Conservation (phyloP, 768 basidiomycete genomes). For the Boletales sp. region DNA sequence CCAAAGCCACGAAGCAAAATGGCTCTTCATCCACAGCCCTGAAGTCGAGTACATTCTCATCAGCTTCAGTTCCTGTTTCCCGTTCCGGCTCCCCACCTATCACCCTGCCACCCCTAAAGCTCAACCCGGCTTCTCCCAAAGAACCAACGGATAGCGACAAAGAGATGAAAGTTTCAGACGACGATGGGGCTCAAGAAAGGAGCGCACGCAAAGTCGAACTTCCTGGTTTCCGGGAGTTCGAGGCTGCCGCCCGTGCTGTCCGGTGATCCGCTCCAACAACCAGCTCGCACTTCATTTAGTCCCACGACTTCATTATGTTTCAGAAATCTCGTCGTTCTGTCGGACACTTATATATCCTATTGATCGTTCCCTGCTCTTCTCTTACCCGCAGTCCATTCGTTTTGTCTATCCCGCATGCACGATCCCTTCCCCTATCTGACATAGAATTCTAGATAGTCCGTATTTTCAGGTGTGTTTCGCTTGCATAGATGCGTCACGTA, state of each 20-base stretch:
- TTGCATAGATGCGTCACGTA: slow-evolving; percentile 29
- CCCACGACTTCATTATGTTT: slow-evolving; percentile 6
- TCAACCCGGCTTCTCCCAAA: slow-evolving; percentile 27
- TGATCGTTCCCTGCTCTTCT: slow-evolving; percentile 1
- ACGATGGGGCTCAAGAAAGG: slow-evolving; percentile 18
- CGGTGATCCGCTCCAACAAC: slow-evolving; percentile 14
- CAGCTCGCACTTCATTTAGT: neutral
- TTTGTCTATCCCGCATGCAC: slow-evolving; percentile 9
- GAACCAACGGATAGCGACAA: slow-evolving; percentile 12
- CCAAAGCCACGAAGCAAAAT: slow-evolving; percentile 13
- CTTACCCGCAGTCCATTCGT: slow-evolving; percentile 3
- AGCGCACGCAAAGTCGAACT: slow-evolving; percentile 42
- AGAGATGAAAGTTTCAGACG: slow-evolving; percentile 20
- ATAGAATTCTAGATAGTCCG: slow-evolving; percentile 25
- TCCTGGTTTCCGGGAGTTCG: slow-evolving; percentile 62
- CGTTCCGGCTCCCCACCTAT: slow-evolving; percentile 71
- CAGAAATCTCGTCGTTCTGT: neutral
- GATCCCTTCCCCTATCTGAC: slow-evolving; percentile 3
- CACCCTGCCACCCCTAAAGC: slow-evolving; percentile 63
- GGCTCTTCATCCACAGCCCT: slow-evolving; percentile 7
- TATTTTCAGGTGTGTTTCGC: slow-evolving; percentile 8
- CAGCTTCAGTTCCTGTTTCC: slow-evolving; percentile 46
- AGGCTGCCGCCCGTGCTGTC: slow-evolving; percentile 40
- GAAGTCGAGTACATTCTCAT: slow-evolving; percentile 12
- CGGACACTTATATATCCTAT: slow-evolving; percentile 20